Conservation (phyloP, 1,284 basidiomycete species). For the Peniophora sp. region DNA sequence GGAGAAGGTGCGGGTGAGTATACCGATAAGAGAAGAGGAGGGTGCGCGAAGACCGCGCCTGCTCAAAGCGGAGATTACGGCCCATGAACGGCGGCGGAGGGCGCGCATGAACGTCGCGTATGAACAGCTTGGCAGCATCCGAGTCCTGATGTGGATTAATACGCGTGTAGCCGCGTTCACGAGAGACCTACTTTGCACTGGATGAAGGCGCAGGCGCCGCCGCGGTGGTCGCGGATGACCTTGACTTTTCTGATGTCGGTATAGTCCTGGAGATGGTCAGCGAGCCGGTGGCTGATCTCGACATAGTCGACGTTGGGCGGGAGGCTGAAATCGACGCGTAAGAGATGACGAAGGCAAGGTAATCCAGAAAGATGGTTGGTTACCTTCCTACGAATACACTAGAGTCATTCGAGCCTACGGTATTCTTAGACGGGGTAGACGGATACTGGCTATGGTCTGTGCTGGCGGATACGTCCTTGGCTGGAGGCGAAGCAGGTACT, state of each 20-base stretch:
- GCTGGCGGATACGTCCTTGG: constrained; percentile 18
- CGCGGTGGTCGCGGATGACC: constrained; percentile 66
- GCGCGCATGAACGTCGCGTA: constrained; percentile 47
- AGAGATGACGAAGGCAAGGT: constrained; percentile 6
- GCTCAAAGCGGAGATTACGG: constrained; percentile 63
- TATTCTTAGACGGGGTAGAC: neutral
- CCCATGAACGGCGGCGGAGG: constrained; percentile 58
- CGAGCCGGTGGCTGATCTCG: constrained; percentile 50
- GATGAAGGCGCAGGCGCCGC: constrained; percentile 72
- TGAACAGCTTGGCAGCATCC: constrained; percentile 46
- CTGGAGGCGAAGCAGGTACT: constrained; percentile 24
- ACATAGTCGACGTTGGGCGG: constrained; percentile 56
- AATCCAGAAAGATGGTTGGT: constrained; percentile 4
- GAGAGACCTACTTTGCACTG: constrained; percentile 59
- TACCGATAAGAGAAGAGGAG: constrained; percentile 69
- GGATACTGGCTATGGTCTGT: neutral
- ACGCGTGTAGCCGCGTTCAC: neutral
- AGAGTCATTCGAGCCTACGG: constrained; percentile 45
- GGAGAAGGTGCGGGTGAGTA: constrained; percentile 9
- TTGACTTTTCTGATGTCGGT: constrained; percentile 61
- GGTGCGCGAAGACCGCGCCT: constrained; percentile 67
- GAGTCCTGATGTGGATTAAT: constrained; percentile 36
- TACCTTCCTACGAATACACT: constrained; percentile 79
- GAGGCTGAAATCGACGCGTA: constrained; percentile 35
- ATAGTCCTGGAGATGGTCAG: constrained; percentile 55